Conservation (phyloP, 192 early-diverging fungal species). For the Chytriomyces sp. region DNA sequence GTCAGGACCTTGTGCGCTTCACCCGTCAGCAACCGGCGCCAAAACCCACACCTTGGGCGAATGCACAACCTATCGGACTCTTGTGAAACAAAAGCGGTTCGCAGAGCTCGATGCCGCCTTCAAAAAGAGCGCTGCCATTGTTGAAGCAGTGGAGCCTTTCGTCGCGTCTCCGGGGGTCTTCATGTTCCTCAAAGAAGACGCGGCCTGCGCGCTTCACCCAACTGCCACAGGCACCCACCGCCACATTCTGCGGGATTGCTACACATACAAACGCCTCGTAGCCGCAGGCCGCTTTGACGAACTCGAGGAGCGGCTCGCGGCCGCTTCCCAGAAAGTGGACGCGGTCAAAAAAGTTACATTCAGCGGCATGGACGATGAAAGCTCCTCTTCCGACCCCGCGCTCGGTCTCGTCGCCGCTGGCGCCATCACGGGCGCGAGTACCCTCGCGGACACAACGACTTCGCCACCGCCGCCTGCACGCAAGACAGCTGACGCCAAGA, state of each 20-base stretch:
- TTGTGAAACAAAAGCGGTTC: slow-evolving; percentile 7
- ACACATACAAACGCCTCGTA: slow-evolving; percentile 22
- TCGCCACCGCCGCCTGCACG: neutral
- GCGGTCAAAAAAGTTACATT: slow-evolving; percentile 16
- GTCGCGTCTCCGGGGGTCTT: neutral
- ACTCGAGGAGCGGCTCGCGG: neutral
- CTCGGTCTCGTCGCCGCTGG: neutral
- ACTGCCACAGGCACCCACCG: neutral
- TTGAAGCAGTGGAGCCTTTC: slow-evolving; percentile 9
- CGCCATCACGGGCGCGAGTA: neutral
- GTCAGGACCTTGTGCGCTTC: slow-evolving; percentile 10
- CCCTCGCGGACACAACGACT: neutral
- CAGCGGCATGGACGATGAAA: neutral
- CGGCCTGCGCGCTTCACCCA: slow-evolving; percentile 15
- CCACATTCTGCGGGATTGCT: slow-evolving; percentile 7
- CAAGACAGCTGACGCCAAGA: neutral
- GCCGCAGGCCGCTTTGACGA: slow-evolving; percentile 18
- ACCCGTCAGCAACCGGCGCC: slow-evolving; percentile 3
- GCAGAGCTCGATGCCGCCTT: slow-evolving; percentile 8
- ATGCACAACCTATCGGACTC: neutral
- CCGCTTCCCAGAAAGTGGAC: slow-evolving; percentile 6
- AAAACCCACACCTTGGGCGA: slow-evolving; percentile 4
- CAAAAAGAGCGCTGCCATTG: neutral
- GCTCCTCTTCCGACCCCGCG: neutral
- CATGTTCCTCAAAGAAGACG: slow-evolving; percentile 1